Conservation (phyloP, 257 asterid species). For the Ocimum tenuiflorum region DNA sequence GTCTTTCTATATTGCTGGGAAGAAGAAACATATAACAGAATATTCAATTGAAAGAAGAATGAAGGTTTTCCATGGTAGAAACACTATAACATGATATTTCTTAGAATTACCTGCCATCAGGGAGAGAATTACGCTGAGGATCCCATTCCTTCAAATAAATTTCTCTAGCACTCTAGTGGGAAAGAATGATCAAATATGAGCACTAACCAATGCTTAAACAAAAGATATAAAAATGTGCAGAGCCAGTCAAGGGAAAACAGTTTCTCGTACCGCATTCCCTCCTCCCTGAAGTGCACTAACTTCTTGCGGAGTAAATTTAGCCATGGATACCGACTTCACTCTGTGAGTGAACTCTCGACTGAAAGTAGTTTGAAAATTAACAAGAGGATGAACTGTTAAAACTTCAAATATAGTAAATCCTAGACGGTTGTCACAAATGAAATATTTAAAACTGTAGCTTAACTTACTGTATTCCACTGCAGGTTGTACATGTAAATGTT, state of each 20-base stretch:
- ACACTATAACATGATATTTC: background rate
- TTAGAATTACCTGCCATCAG: slow-evolving; percentile 70
- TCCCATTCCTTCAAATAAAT: slow-evolving; percentile 94
- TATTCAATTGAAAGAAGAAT: background rate
- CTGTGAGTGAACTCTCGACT: slow-evolving; percentile 98
- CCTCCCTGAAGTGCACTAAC: slow-evolving; percentile 99
- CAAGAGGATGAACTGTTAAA: slow-evolving; percentile 5
- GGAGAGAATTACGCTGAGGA: slow-evolving; percentile 81
- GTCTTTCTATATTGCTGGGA: slow-evolving; percentile 76
- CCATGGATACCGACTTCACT: slow-evolving; percentile 95
- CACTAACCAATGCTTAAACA: slow-evolving; percentile 2
- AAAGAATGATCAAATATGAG: slow-evolving; percentile 18
- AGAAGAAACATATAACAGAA: slow-evolving; percentile 16
- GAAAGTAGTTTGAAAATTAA: slow-evolving; percentile 35
- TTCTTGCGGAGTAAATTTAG: slow-evolving; percentile 93
- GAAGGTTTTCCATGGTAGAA: slow-evolving; percentile 4
- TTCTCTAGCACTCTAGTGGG: slow-evolving; percentile 75
- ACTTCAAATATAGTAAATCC: background rate
- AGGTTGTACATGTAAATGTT: slow-evolving; percentile 85
- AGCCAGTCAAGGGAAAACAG: slow-evolving; percentile 12
- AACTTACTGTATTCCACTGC: slow-evolving; percentile 96
- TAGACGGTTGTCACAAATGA: slow-evolving; percentile 10
- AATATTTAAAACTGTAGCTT: slow-evolving; percentile 11
- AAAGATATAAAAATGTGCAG: slow-evolving; percentile 4
- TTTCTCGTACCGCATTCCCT: slow-evolving; percentile 73